These are phyloP conservation scores for Prunus armeniaca DNA, from an alignment of 306 rosid species.

Conservation along the genomic window DNA sequence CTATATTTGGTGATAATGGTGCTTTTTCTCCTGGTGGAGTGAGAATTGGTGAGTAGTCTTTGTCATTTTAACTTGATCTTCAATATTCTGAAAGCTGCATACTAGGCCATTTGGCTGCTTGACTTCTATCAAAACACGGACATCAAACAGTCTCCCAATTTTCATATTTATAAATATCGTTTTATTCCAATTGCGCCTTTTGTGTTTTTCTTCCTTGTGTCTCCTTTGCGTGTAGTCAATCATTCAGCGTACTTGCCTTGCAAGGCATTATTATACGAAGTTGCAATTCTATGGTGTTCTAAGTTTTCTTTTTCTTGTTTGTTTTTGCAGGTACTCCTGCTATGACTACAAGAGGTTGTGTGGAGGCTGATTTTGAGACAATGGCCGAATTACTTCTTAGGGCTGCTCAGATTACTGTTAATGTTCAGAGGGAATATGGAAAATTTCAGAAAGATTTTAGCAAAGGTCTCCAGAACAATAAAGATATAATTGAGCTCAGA, in stretches of 20 bases:
- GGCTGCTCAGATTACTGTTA: conserved; percentile 73
- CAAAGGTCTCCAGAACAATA: conserved; percentile 56
- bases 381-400: conserved; percentile 73
- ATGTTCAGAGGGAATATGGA: conserved; percentile 66
- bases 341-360: conserved; percentile 94
- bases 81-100: not conserved
- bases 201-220: not conserved
- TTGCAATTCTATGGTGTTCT: not conserved
- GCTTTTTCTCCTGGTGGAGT: conserved; percentile 81
- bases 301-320: conserved; percentile 10
- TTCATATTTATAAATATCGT: not conserved
- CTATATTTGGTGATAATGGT: conserved; percentile 84
- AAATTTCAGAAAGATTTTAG: conserved; percentile 51
- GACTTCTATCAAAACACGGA: not conserved
- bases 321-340: conserved; percentile 79
- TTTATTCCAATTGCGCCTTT: not conserved
- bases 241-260: not conserved
- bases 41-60: conserved; percentile 62
- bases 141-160: not conserved
- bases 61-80: not conserved
- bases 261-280: not conserved
- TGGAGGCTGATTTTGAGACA: conserved; percentile 87
- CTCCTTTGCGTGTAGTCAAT: not conserved
- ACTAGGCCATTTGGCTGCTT: not conserved
- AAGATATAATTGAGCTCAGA: conserved; percentile 73